These are phyloP conservation scores for Venturia asperata DNA, from an alignment of 2,329 filamentous ascomycete species.

Conservation along the genomic window DNA sequence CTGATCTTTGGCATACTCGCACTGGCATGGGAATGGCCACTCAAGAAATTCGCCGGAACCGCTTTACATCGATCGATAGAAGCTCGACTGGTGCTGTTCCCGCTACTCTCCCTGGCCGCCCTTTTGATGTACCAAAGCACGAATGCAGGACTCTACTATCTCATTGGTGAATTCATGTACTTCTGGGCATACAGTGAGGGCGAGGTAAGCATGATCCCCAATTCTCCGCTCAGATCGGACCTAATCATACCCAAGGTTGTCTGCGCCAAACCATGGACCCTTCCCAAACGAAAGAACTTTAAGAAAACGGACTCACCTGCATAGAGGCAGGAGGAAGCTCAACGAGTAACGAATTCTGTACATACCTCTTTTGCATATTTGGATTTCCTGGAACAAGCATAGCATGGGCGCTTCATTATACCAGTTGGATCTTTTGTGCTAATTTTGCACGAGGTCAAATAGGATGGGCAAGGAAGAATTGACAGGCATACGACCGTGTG, in stretches of 20 bases:
- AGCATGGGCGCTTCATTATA: constrained; percentile 12
- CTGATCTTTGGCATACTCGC: constrained; percentile 71
- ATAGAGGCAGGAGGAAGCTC: not conserved
- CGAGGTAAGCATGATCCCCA: constrained; percentile 55
- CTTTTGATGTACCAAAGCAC: constrained; percentile 85
- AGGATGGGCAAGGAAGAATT: not conserved
- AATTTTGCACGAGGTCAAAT: not conserved
- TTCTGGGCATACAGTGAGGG: constrained; percentile 98
- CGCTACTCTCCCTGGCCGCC: constrained; percentile 66
- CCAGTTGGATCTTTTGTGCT: not conserved
- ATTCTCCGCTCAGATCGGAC: too few relatives aligned
- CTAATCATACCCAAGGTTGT: constrained; percentile 33
- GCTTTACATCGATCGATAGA: constrained; percentile 81
- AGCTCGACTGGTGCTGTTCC: constrained; percentile 72
- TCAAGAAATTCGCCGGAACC: constrained; percentile 68
- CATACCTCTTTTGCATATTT: constrained; percentile 1
- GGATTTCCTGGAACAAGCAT: constrained; percentile 1
- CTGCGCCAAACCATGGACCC: constrained; percentile 44
- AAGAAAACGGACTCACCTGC: constrained; percentile 11
- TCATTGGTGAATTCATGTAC: constrained; percentile 78
- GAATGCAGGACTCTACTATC: constrained; percentile 85
- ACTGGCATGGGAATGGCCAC: constrained; percentile 85
- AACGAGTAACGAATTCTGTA: constrained; percentile 8
- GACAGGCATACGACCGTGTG: not conserved
- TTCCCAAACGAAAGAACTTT: constrained; percentile 35